A percentile compares a stretch with the other conserved stretches of the same genome.
These are phyloP conservation scores for Globisporangium viniferum DNA, from an alignment of 352 stramenopile genomes.

Conservation along the genomic window DNA sequence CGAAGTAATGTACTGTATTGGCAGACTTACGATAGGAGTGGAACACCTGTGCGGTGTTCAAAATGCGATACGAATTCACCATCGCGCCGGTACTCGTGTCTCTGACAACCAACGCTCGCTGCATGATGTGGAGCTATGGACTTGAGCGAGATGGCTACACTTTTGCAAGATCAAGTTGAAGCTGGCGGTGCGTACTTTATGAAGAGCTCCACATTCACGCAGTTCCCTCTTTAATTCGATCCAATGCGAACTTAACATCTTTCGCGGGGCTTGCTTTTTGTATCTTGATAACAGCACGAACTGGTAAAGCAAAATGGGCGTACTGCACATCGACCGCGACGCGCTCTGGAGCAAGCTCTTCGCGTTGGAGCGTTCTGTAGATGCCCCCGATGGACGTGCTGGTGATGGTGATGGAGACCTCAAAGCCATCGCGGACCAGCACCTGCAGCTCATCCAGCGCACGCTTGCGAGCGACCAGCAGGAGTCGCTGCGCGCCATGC, in stretches of 20 bases:
- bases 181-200: neutral
- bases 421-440: constrained; percentile 13
- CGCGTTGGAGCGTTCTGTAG: constrained; percentile 41
- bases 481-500: constrained; percentile 51
- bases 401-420: constrained; percentile 3
- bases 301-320: neutral
- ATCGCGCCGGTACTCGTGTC: neutral
- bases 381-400: constrained; percentile 2
- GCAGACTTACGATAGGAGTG: neutral
- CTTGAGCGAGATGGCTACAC: neutral
- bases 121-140: neutral
- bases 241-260: neutral
- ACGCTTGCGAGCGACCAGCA: constrained; percentile 29
- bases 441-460: constrained; percentile 34
- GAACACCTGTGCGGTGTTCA: neutral
- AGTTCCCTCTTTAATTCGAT: neutral
- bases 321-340: constrained; percentile 56
- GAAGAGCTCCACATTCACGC: neutral
- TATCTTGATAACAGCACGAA: neutral
- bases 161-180: neutral
- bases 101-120: neutral
- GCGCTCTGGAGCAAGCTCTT: constrained; percentile 73
- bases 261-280: neutral
- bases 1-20: neutral
- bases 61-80: neutral